Evolutionary conservation across 441 rosid genomes (phyloP), one percentile per base, ranked within the genome.

Genomic region (Gossypium lobatum): DNA sequence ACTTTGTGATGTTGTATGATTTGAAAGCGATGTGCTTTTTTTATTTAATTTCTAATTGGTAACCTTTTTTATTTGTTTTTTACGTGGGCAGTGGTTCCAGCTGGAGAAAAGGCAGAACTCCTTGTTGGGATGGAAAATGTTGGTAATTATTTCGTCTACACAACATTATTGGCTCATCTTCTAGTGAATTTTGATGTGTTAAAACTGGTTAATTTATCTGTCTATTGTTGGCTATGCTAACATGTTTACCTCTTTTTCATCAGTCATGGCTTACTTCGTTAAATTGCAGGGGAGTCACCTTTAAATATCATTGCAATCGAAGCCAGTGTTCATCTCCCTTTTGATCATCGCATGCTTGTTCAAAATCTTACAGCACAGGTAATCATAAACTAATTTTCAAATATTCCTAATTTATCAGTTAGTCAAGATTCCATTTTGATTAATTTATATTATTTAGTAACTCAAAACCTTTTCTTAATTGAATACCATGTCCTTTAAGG

Each of bases 311-410:
- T 93, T 72, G 97, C 93, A 13, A 77, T 93, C 66, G 89, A 83
- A 81, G 99, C 98, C 80, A 92, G 92, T 72, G 85, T 93, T 77
- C 99, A 96, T 82, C 89, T 93, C 80, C 89, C 96, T 57, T 87
- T 84, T 82, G 97, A 96, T 80, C 99, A 96, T 60, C 72, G 64
- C 13, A 55, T 90, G 76, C 80, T 89, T 83, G 97, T 96, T 81
- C 99, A 96, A 78, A 96, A 96, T 84, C 96, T 96, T 63, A 89
- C 93, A 71, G 80, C 84, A 76, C 86, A 85, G 92, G 97, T 92
- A 87, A 65, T 73, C 76, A 46, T 10, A 34, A 23, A 13, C 21
- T 20, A 64, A n/a, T 48, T 46, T 48, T 14, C 10, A 6, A 21
- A 21, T 46, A 46, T 4, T 11, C 34, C 0, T 65, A 20, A 20